Evolutionary conservation across 257 asterid genomes (phyloP).

Genomic region (Jasminum sambac): DNA sequence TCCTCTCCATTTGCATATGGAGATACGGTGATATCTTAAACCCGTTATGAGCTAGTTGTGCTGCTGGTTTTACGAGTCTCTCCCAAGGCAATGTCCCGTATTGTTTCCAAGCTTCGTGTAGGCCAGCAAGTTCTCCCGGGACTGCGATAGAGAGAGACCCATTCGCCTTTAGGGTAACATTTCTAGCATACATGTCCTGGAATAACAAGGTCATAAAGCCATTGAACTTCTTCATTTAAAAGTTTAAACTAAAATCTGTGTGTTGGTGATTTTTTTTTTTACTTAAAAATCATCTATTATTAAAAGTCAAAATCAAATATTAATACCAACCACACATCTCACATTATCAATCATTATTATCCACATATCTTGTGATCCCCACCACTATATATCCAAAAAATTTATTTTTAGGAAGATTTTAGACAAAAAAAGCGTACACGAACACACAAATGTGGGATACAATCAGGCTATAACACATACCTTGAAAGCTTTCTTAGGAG

Average conservation of each 20-base stretch:
- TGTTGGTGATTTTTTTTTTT: too few relatives aligned
- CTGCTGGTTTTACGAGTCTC: constrained; percentile 60
- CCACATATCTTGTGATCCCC: too few relatives aligned
- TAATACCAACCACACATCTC: too few relatives aligned
- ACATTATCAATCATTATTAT: too few relatives aligned
- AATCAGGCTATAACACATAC: constrained; percentile 24
- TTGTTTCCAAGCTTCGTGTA: constrained; percentile 52
- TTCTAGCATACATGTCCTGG: constrained; percentile 58
- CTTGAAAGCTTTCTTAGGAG: constrained; percentile 51
- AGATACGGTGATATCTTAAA: constrained; percentile 60
- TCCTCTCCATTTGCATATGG: constrained; percentile 43
- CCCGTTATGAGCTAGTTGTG: constrained; percentile 46
- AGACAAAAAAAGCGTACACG: too few relatives aligned
- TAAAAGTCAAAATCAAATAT: too few relatives aligned
- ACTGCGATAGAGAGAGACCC: constrained; percentile 64
- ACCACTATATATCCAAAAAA: too few relatives aligned
- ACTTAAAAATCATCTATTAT: too few relatives aligned
- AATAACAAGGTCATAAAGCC: background rate
- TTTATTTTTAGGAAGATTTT: too few relatives aligned
- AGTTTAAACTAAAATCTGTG: too few relatives aligned
- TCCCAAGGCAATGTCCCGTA: constrained; percentile 59
- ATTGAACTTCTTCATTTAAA: too few relatives aligned
- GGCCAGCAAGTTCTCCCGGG: constrained; percentile 79
- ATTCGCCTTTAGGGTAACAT: constrained; percentile 35
- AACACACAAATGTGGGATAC: too few relatives aligned